Base-by-base conservation (phyloP, 2,329 filamentous ascomycete species). In the Aspergillus costaricaensis region DNA sequence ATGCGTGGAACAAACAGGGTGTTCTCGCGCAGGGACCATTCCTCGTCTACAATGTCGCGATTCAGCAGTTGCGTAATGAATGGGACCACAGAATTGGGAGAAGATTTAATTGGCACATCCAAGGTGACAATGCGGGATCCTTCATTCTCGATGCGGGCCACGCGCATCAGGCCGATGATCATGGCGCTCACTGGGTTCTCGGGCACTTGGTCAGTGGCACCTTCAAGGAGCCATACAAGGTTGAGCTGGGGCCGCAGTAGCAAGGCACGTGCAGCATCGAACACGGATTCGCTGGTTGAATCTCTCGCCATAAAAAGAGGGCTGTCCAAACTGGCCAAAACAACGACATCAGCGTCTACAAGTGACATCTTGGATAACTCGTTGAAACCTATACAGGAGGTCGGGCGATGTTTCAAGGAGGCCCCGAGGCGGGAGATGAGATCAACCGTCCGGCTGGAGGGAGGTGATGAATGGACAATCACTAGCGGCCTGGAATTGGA, bases 1-100 rank as follows among this genome's bases (percentile, higher is more conserved):
- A 59, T 44, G 4, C 57, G 57, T 3, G 57, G 57, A 12, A 59
- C 55, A 17, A 43, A 59, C 7, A 59, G 36, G 23, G 12, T 21
- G 10, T 44, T 23, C 27, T 54, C 32, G 19, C 57, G 51, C 9
- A 53, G 48, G 14, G 48, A 39, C 21, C 39, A 44, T 43, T 58
- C 56, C 19, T 58, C 49, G 32, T 58, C 56, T 8, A 12, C 25
- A 14, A 47, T 38, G 23, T 17, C 38, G 5, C 21, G 27, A 58
- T 58, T 39, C n/a, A 48, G 23, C 14, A 53, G 19, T n/a, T 55
- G 52, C 9, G 25, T 19, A 15, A 27, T 23, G 8, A 27, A 27
- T 4, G 19, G 12, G 1, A 23, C 23, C 5, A 21, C 15, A 21
- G 44, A 55, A 12, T 30, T 21, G 52, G 19, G 23, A 9, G 17